Conservation (phyloP, 768 basidiomycete genomes). For the Mycena indigotica region DNA sequence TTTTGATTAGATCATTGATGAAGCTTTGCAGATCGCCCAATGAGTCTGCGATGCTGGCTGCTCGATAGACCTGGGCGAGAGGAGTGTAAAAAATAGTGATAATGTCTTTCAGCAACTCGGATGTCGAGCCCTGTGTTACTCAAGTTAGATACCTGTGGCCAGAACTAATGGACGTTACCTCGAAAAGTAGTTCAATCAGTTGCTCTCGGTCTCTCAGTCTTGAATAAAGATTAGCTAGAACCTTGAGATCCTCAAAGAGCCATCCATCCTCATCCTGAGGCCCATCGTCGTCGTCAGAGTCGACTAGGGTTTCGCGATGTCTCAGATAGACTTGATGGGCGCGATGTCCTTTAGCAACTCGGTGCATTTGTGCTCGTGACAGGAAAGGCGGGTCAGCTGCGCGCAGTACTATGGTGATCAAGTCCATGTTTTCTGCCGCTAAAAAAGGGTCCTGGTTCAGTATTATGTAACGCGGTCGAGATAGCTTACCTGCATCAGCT, state of each 20-base stretch:
- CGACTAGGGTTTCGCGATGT: slow-evolving; percentile 58
- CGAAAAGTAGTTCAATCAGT: slow-evolving; percentile 90
- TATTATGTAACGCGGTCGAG: background rate
- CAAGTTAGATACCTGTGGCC: background rate
- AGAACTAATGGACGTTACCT: slow-evolving; percentile 50
- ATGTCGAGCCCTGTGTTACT: slow-evolving; percentile 75
- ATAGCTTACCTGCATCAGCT: slow-evolving; percentile 69
- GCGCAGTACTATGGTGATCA: slow-evolving; percentile 79
- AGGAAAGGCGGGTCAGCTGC: slow-evolving; percentile 76
- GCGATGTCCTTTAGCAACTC: slow-evolving; percentile 74
- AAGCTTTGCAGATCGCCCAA: slow-evolving; percentile 90
- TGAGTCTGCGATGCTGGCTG: slow-evolving; percentile 95
- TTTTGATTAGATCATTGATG: slow-evolving; percentile 91
- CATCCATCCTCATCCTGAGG: slow-evolving; percentile 94
- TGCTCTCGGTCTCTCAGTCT: slow-evolving; percentile 87
- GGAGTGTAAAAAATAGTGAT: slow-evolving; percentile 99
- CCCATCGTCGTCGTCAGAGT: slow-evolving; percentile 93
- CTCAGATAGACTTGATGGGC: slow-evolving; percentile 78
- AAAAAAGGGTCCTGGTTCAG: slow-evolving; percentile 2
- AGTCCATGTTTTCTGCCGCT: slow-evolving; percentile 71
- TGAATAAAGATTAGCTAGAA: slow-evolving; percentile 78
- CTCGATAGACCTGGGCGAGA: slow-evolving; percentile 94
- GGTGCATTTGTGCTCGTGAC: slow-evolving; percentile 75
- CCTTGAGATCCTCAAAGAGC: slow-evolving; percentile 88
- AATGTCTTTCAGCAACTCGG: slow-evolving; percentile 95